These are phyloP conservation scores for Aphanomyces cochlioides DNA, from an alignment of 352 stramenopile species.

Conservation along the genomic window DNA sequence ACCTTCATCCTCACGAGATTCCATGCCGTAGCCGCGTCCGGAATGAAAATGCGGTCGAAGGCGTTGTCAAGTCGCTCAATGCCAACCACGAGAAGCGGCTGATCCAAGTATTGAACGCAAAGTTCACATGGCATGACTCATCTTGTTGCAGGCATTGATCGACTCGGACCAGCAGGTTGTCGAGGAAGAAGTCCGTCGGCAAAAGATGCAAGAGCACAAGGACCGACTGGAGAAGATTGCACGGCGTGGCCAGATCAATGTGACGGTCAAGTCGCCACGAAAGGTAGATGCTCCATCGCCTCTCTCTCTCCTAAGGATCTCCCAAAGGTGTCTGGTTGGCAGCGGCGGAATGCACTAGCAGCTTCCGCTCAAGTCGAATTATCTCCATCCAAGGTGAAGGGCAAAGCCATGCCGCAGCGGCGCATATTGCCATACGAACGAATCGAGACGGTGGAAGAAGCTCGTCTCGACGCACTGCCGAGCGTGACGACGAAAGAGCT, in stretches of 20 bases:
- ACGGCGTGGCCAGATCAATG: conserved; percentile 31
- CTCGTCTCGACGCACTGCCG: conserved; percentile 41
- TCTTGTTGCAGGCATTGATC: conserved; percentile 39
- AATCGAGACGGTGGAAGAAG: conserved; percentile 67
- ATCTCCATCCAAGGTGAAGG: conserved; percentile 26
- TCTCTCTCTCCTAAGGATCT: too few relatives aligned
- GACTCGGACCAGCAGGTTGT: conserved; percentile 62
- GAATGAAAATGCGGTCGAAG: conserved; percentile 13
- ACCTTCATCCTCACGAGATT: neutral
- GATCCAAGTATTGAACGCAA: conserved; percentile 37
- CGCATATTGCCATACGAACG: conserved; percentile 35
- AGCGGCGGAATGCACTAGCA: conserved; percentile 47
- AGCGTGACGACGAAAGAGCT: conserved; percentile 71
- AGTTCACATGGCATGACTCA: neutral
- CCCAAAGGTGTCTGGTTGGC: conserved; percentile 57
- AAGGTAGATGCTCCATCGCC: neutral
- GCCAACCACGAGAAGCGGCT: conserved; percentile 54
- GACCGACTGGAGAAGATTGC: conserved; percentile 41
- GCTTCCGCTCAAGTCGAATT: conserved; percentile 38
- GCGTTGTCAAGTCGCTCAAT: conserved; percentile 22
- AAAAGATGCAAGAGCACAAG: conserved; percentile 57
- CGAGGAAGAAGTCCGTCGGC: conserved; percentile 53
- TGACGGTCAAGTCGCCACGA: conserved; percentile 36
- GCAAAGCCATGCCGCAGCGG: neutral
- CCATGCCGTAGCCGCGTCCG: conserved; percentile 4